Conservation (phyloP, 2,329 filamentous ascomycete species). For the Colletotrichum sp. region DNA sequence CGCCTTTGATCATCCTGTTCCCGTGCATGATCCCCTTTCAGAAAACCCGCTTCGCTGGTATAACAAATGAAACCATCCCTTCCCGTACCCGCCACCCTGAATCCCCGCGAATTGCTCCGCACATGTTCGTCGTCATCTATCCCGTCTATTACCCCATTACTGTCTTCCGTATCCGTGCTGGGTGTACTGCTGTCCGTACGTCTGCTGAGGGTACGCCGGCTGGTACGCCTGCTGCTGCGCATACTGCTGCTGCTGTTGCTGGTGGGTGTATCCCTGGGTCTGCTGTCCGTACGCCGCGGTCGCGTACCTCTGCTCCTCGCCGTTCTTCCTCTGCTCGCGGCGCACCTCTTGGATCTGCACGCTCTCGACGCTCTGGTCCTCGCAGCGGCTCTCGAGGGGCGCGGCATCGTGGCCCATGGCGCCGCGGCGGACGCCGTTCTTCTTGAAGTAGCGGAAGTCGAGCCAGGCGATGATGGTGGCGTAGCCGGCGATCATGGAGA, state of each 20-base stretch:
- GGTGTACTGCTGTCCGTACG: background rate
- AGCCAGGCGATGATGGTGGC: conserved; percentile 9
- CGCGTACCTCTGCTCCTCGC: background rate
- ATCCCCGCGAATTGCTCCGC: background rate
- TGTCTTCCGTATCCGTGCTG: background rate
- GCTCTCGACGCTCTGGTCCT: background rate
- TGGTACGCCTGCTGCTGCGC: background rate
- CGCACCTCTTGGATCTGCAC: background rate
- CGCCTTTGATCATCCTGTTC: background rate
- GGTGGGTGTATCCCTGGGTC: background rate
- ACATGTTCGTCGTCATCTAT: background rate
- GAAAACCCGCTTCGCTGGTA: background rate
- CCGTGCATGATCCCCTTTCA: background rate
- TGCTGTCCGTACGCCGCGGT: background rate
- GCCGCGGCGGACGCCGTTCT: background rate
- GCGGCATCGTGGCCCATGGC: background rate
- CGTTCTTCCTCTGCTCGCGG: background rate
- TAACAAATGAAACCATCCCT: background rate
- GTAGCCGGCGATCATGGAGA: conserved; percentile 10
- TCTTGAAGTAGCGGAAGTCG: conserved; percentile 1
- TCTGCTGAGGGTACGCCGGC: background rate
- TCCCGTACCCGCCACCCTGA: background rate
- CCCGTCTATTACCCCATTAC: background rate
- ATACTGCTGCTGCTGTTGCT: background rate
- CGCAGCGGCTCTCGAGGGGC: background rate